Evolutionary conservation across 2,329 filamentous ascomycete species (phyloP).

Genomic region (Monilinia vaccinii-corymbosi): DNA sequence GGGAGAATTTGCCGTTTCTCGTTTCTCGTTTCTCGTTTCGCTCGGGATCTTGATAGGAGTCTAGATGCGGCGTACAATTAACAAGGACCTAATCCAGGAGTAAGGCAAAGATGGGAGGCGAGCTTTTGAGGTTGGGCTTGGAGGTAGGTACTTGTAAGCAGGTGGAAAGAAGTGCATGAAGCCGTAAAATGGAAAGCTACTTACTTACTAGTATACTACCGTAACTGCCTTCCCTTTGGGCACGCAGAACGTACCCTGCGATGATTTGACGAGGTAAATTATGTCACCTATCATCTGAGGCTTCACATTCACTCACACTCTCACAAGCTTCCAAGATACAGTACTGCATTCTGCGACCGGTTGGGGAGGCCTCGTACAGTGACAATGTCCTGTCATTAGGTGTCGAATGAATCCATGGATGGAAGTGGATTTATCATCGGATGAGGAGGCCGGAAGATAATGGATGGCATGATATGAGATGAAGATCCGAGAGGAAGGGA

Average conservation of each 20-base stretch:
- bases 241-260: constrained; percentile 12
- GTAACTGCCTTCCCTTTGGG: constrained; percentile 15
- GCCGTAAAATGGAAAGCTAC: background rate
- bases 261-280: constrained; percentile 14
- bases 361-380: constrained; percentile 3
- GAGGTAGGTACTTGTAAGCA: too few relatives aligned
- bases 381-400: background rate
- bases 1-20: too few relatives aligned
- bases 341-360: constrained; percentile 11
- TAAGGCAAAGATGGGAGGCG: constrained; percentile 24
- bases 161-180: background rate
- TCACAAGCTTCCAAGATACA: too few relatives aligned
- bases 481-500: too few relatives aligned
- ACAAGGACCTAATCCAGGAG: background rate
- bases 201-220: too few relatives aligned
- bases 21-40: too few relatives aligned
- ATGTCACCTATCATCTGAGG: constrained; percentile 16
- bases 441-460: background rate
- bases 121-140: constrained; percentile 11
- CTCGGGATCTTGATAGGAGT: too few relatives aligned
- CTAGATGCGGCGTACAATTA: too few relatives aligned
- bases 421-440: background rate
- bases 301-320: constrained; percentile 11
- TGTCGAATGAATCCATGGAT: background rate
- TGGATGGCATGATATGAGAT: background rate